Percentiles rank a stretch among this genome's conserved stretches.
phyloP scores from a whole-genome alignment of 768 basidiomycete species.

The Albatrellus ellisii region DNA sequence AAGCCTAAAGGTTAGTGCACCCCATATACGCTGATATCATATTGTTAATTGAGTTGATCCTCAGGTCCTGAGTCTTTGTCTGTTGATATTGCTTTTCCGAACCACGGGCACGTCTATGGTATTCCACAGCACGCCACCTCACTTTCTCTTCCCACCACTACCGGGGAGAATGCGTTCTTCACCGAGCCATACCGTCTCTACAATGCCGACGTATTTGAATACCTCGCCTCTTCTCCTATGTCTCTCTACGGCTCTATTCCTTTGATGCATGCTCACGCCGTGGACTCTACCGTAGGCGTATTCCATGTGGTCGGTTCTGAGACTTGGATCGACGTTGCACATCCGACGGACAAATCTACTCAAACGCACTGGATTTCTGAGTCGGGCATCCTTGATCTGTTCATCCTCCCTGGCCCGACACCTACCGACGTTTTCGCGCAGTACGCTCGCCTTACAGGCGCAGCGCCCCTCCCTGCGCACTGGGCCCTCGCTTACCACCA shows the following conservation, averaged over 20 bases:
- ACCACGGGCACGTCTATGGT: slow-evolving; percentile 83
- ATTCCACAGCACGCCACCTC: slow-evolving; percentile 94
- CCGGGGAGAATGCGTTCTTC: slow-evolving; percentile 63
- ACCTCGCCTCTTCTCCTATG: slow-evolving; percentile 65
- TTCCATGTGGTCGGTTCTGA: slow-evolving; percentile 85
- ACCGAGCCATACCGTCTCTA: slow-evolving; percentile 90
- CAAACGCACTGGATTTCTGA: slow-evolving; percentile 97
- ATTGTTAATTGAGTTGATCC: not conserved
- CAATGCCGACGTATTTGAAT: slow-evolving; percentile 95
- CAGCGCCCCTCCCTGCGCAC: slow-evolving; percentile 75
- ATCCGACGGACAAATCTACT: slow-evolving; percentile 51
- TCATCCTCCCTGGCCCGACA: slow-evolving; percentile 86
- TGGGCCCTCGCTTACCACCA: slow-evolving; percentile 95
- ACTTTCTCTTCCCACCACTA: slow-evolving; percentile 79
- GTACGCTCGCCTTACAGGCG: slow-evolving; percentile 76
- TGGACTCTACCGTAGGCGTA: slow-evolving; percentile 78
- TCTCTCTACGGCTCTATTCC: slow-evolving; percentile 90
- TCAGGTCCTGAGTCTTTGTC: slow-evolving; percentile 93
- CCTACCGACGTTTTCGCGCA: slow-evolving; percentile 74
- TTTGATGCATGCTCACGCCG: slow-evolving; percentile 85
- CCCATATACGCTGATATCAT: not conserved
- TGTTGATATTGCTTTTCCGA: slow-evolving; percentile 88
- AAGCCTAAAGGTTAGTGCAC: slow-evolving; percentile 79
- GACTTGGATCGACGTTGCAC: slow-evolving; percentile 88
- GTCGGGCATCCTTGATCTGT: slow-evolving; percentile 89